These are phyloP conservation scores for Hypoxylon sp. DNA, from an alignment of 2,329 filamentous ascomycete species.

Conservation along the genomic window DNA sequence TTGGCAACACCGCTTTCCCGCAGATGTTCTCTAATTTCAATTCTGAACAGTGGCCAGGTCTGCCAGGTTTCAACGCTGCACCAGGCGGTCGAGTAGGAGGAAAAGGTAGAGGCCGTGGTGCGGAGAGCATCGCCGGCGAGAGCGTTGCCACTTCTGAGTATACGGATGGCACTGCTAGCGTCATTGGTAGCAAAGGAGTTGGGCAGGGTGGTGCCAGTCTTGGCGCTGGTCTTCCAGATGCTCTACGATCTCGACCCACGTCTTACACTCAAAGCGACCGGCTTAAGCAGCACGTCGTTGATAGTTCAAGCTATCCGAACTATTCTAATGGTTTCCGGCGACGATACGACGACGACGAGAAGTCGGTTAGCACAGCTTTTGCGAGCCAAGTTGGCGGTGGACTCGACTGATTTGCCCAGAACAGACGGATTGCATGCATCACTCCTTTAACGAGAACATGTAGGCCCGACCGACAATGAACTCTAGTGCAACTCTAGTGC, in stretches of 20 bases:
- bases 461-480: no score
- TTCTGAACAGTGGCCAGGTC: constrained; percentile 84
- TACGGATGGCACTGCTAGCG: constrained; percentile 82
- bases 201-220: constrained; percentile 90
- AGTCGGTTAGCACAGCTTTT: constrained; percentile 95
- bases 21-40: constrained; percentile 96
- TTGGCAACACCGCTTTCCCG: constrained; percentile 80
- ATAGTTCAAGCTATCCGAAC: constrained; percentile 77
- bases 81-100: constrained; percentile 69
- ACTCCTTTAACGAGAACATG: constrained; percentile 13
- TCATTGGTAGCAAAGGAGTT: constrained; percentile 77
- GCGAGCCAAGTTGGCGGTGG: constrained; percentile 85
- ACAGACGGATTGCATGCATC: constrained; percentile 26
- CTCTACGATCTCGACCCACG: constrained; percentile 70
- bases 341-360: constrained; percentile 87
- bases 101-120: constrained; percentile 71
- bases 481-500: no score
- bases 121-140: constrained; percentile 87
- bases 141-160: constrained; percentile 91
- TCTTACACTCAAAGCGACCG: constrained; percentile 85
- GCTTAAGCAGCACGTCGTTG: constrained; percentile 86
- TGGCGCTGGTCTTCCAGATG: constrained; percentile 78
- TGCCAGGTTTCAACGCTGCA: constrained; percentile 68
- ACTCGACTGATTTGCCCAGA: constrained; percentile 44
- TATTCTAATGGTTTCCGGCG: constrained; percentile 74